Conservation (phyloP, 331 rosid species). For the Phaseolus coccineus region DNA sequence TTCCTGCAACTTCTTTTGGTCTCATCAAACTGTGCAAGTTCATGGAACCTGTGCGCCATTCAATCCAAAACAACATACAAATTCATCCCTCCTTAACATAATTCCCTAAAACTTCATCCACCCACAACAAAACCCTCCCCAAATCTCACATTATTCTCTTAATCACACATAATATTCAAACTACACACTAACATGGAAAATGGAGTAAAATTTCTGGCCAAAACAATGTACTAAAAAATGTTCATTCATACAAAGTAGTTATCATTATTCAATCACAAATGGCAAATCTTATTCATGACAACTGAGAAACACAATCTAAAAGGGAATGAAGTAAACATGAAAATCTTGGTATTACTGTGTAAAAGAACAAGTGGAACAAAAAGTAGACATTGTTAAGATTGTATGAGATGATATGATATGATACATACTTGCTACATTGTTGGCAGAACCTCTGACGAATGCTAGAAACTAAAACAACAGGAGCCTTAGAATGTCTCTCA, state of each 20-base stretch:
- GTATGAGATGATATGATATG: too few species aligned
- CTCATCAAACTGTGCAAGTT: conserved; percentile 38
- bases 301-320: too few species aligned
- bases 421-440: conserved; percentile 49
- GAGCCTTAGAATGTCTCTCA: conserved; percentile 45
- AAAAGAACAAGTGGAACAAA: background rate
- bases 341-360: background rate
- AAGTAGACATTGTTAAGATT: too few species aligned
- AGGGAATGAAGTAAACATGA: background rate
- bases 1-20: conserved; percentile 47
- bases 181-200: too few species aligned
- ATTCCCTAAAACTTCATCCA: background rate
- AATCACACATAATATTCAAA: background rate
- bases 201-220: too few species aligned
- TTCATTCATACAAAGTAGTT: too few species aligned
- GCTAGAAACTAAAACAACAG: conserved; percentile 44
- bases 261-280: too few species aligned
- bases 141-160: background rate
- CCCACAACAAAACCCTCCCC: background rate
- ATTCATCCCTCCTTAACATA: too few species aligned
- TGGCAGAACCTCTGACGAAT: conserved; percentile 55
- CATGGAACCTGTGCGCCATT: conserved; percentile 42
- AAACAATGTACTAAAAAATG: too few species aligned
- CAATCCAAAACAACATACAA: background rate
- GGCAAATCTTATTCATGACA: too few species aligned